Conservation (phyloP, 306 rosid species). For the Dryas alaskensis region DNA sequence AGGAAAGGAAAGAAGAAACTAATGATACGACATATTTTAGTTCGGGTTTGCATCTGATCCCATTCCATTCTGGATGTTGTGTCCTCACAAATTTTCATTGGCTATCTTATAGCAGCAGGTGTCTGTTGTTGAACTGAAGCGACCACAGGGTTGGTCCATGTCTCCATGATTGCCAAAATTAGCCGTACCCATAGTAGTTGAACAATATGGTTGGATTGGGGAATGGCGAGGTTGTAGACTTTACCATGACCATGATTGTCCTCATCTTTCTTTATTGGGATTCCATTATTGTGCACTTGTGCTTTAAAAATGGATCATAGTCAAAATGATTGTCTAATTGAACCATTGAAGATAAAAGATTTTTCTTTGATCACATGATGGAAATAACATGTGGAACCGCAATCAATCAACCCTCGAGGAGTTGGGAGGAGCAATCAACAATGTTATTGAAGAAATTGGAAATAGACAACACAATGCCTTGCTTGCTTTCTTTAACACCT, state of each 20-base stretch:
- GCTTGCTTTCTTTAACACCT: neutral
- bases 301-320: neutral
- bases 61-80: neutral
- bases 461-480: no score
- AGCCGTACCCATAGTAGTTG: conserved; percentile 21
- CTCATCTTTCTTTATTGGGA: neutral
- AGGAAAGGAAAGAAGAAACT: neutral
- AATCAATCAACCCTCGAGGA: neutral
- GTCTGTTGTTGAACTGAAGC: conserved; percentile 48
- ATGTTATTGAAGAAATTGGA: neutral
- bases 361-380: neutral
- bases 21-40: neutral
- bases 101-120: neutral
- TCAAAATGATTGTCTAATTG: conserved; percentile 13
- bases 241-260: neutral
- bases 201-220: conserved; percentile 26
- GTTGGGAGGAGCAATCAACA: neutral
- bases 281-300: conserved; percentile 8
- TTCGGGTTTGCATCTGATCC: no score
- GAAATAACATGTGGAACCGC: neutral
- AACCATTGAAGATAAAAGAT: no score
- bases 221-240: conserved; percentile 18
- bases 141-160: conserved; percentile 13
- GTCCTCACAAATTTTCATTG: neutral
- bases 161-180: conserved; percentile 11